Evolutionary conservation across 495 filamentous ascomycete genomes (phyloP), one percentile per base, ranked within the genome.

Genomic region (Penicillium subrubescens): DNA sequence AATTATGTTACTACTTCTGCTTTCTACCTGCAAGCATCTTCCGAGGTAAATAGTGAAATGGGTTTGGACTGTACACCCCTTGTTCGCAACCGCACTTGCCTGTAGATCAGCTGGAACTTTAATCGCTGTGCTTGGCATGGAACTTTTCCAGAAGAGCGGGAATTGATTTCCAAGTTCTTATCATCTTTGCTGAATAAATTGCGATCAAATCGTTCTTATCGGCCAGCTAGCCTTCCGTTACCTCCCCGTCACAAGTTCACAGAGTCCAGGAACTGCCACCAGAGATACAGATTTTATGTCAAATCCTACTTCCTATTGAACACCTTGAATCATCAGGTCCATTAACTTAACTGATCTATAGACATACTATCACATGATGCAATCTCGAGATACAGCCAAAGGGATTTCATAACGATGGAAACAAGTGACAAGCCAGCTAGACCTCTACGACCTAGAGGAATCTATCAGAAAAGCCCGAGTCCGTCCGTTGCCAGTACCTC

Each of bases 281-380:
- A 39, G 11, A 41, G 10, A 10, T 48, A 14, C 8, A 25, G 23
- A 25, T 23, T 21, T 2, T 25, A 12, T 25, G 6, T 21, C 12
- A 12, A 25, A 8, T 8, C 2, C 7, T 52, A 10, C 60, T 50
- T 53, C 29, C 6, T 33, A 6, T 33, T 29, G 55, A 61, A n/a
- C 57, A 25, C 41, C 61, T 53, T 37, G n/a, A 56, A 56, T 55
- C 56, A 60, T 37, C 17, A 46, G 23, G 51, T 66, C 44, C 63
- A 56, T 58, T 17, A 41, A 51, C n/a, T n/a, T n/a, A n/a, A 60
- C 65, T 61, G 44, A 52, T 67, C 62, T 67, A 64, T 61, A 58
- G 35, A 67, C 34, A 46, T 52, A 64, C 44, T 53, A 34, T 61
- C 56, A 57, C 19, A 52, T 44, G 4, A 46, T 27, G 25, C 37